Base-by-base conservation (phyloP, 306 rosid species). In the Delonix regia region DNA sequence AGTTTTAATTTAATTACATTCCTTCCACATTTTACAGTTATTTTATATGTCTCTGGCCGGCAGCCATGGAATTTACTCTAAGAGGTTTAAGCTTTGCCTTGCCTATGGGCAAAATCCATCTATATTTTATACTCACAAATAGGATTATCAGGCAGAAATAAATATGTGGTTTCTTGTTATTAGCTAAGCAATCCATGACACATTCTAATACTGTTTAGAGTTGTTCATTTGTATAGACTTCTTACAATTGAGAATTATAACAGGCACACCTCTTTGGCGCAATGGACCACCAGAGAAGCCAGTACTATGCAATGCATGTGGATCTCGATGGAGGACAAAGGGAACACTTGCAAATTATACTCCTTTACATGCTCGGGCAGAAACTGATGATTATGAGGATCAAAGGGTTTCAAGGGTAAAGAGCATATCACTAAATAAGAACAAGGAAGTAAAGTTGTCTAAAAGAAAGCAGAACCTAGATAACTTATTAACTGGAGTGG, bases 221-320 rank as follows among this genome's bases (percentile, higher is more conserved):
- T 52, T 34, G 77, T 80, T 48, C 69, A n/a, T 70, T 25, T 69
- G 53, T 60, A 25, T 74, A 65, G 47, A 66, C 25, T 80, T 47
- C 89, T 88, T 83, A 85, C 83, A 77, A 75, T 72, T 62, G 75
- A 80, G 68, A 53, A 78, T 79, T 83, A 87, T 72, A 78, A 87
- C 87, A 96, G 99, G 94, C 92, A 96, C 99, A 69, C 99, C 99
- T 36, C 97, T 96, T 73, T 96, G 99, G 99, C 98, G 99, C 74
- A 96, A 96, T 55, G 99, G 99, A 18, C 99, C 99, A 69, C 96
- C 97, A 1, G 98, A 96, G 79, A 96, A 96, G 90, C 98, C 98
- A 64, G 92, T 96, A 48, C 86, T 96, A 79, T 96, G 99, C 92
- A 96, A 96, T 88, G 99, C 99, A 19, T 96, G 99, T 64, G 99